These are phyloP conservation scores for Ophiorrhiza pumila DNA, from an alignment of 257 asterid species.

Conservation along the genomic window DNA sequence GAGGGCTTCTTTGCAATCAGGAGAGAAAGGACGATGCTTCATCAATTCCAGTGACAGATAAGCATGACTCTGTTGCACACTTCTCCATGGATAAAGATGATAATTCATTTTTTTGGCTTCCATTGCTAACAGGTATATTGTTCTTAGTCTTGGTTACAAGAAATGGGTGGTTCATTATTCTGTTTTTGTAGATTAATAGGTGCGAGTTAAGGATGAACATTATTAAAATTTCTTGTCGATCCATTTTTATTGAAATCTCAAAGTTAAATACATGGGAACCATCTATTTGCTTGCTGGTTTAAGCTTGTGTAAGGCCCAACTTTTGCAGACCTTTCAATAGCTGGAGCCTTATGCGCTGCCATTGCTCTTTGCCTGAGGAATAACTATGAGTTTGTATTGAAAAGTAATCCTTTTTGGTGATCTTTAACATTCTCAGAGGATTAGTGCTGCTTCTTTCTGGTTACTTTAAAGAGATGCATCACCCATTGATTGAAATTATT, in stretches of 20 bases:
- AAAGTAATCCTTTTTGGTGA: not conserved
- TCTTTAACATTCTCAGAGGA: not conserved
- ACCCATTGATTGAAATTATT: not conserved
- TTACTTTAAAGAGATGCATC: not conserved
- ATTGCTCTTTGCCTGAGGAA: not conserved
- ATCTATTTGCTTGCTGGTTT: not conserved
- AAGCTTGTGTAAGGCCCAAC: not conserved
- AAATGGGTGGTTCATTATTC: not conserved
- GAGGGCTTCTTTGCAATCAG: conserved; percentile 76
- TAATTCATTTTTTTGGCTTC: conserved; percentile 69
- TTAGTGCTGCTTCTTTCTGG: not conserved
- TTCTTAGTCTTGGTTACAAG: not conserved
- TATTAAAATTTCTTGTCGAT: not conserved
- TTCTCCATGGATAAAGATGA: conserved; percentile 58
- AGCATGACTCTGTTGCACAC: conserved; percentile 53
- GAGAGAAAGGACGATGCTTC: conserved; percentile 49
- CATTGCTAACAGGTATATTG: conserved; percentile 79
- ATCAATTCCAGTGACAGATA: conserved; percentile 27
- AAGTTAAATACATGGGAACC: not conserved
- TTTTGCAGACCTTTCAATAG: not conserved
- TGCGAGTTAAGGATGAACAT: conserved; percentile 1
- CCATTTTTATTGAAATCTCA: not conserved
- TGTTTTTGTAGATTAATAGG: not conserved
- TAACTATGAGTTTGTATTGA: not conserved
- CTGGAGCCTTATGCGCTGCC: not conserved